phyloP scores from a whole-genome alignment of 306 rosid genomes.

The Corylus americana region DNA sequence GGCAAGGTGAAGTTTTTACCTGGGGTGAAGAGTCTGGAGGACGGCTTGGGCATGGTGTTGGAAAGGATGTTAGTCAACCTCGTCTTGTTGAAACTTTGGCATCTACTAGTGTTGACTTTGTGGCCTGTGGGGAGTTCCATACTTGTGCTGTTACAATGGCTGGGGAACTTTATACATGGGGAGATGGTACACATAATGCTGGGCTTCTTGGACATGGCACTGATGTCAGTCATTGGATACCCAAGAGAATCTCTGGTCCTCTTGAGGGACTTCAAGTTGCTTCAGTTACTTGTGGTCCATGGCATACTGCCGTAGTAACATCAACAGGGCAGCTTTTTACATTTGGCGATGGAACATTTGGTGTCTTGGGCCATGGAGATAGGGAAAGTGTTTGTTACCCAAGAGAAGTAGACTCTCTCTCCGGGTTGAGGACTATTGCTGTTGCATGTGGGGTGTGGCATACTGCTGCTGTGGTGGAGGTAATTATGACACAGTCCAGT shows the following conservation, averaged over 20 bases:
- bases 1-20: slow-evolving; percentile 96
- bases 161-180: slow-evolving; percentile 96
- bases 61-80: slow-evolving; percentile 84
- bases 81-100: slow-evolving; percentile 78
- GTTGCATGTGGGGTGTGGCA: slow-evolving; percentile 99
- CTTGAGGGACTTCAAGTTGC: slow-evolving; percentile 94
- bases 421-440: slow-evolving; percentile 83
- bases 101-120: slow-evolving; percentile 71
- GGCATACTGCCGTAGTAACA: slow-evolving; percentile 96
- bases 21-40: slow-evolving; percentile 99
- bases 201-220: slow-evolving; percentile 99
- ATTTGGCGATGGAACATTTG: slow-evolving; percentile 98
- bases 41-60: slow-evolving; percentile 97
- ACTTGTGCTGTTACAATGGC: slow-evolving; percentile 91
- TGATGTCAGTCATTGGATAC: slow-evolving; percentile 91
- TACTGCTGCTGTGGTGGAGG: slow-evolving; percentile 96
- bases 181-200: slow-evolving; percentile 94
- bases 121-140: slow-evolving; percentile 97
- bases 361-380: slow-evolving; percentile 93
- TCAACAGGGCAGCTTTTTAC: slow-evolving; percentile 86
- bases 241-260: slow-evolving; percentile 84
- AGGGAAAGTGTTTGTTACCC: slow-evolving; percentile 75
- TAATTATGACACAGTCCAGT: slow-evolving; percentile 83
- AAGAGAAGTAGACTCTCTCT: slow-evolving; percentile 81
- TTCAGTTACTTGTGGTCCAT: slow-evolving; percentile 94